Base-by-base conservation (phyloP, 805 yeast species). In the Zygoascus ofunaensis region DNA sequence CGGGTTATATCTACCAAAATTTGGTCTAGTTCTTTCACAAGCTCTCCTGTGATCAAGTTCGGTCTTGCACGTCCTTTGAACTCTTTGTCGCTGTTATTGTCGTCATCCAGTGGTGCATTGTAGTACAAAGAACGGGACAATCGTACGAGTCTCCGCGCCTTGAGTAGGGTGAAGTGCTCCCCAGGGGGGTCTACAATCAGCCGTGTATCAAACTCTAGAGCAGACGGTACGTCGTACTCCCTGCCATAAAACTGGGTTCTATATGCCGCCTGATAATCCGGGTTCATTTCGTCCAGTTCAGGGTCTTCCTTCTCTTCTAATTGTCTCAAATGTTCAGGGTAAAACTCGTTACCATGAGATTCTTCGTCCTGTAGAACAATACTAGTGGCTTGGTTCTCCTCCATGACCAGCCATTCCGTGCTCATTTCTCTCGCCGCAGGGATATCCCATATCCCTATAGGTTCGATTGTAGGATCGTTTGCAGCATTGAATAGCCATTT, bases 371-470 rank as follows among this genome's bases (percentile, higher is more conserved):
- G 20, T 3, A 18, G 18, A 3, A 19, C 30, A 18, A 49, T 32
- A 10, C 39, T 33, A 7, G 19, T 10, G 7, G 49, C 17, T 43
- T 51, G 48, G 4, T 17, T 18, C 17, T 49, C 43, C 37, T 55
- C 59, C 43, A 50, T 26, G 3, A 28, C 44, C 0, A 55, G 26
- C 58, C 58, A 55, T 8, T 28, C 35, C 24, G 47, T 47, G 30
- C 54, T 51, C 56, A 54, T 52, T 36, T 55, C 59, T 17, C 24
- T 15, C 4, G 59, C 56, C 2, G 49, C 47, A 4, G 59, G 59
- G 2, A 55, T 46, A 5, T 55, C 57, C 18, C 15, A 45, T 39
- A 39, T 39, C 7, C 37, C 26, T n/a, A 51, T 3, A 4, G 34
- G 42, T 5, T 34, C 14, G n/a, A n/a, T n/a, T n/a, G n/a, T n/a